Evolutionary conservation across 148 eudicot genomes (phyloP).

Genomic region (Camellia sinensis): DNA sequence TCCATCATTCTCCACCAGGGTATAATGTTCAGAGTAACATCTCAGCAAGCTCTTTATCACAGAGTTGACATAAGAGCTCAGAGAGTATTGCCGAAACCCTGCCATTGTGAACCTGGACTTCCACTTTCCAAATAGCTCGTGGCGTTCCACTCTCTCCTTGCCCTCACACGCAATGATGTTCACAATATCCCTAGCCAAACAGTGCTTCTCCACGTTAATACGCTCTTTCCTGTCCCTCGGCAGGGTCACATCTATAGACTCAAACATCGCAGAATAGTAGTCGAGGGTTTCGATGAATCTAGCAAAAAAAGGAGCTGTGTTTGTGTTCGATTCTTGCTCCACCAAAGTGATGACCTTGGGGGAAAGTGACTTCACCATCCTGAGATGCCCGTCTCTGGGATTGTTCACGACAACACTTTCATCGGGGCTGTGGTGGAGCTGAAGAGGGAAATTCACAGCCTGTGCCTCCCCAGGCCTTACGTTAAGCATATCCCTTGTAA

Average conservation of each 20-base stretch:
- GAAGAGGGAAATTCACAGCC: conserved; percentile 83
- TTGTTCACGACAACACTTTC: conserved; percentile 87
- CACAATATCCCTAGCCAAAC: conserved; percentile 84
- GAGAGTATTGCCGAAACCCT: conserved; percentile 60
- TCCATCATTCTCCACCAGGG: conserved; percentile 75
- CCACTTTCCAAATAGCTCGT: conserved; percentile 92
- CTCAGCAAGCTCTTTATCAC: conserved; percentile 60
- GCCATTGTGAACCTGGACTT: conserved; percentile 89
- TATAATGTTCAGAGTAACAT: conserved; percentile 72
- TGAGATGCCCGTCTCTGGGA: conserved; percentile 71
- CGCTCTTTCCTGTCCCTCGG: conserved; percentile 65
- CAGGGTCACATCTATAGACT: conserved; percentile 75
- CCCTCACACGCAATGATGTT: conserved; percentile 91
- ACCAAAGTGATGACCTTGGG: conserved; percentile 81
- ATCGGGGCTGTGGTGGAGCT: conserved; percentile 90
- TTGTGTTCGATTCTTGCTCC: conserved; percentile 94
- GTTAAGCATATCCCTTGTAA: conserved; percentile 64
- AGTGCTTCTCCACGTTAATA: conserved; percentile 74
- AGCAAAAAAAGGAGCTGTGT: conserved; percentile 73
- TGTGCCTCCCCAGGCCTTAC: conserved; percentile 74
- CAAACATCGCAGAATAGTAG: conserved; percentile 87
- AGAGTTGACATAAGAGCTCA: conserved; percentile 77
- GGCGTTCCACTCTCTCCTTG: conserved; percentile 78
- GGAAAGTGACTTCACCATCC: conserved; percentile 67
- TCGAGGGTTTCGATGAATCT: conserved; percentile 67